Percentiles rank a stretch among this genome's conserved stretches.
Conservation (phyloP, 352 stramenopile species). For the Globisporangium paddicum region DNA sequence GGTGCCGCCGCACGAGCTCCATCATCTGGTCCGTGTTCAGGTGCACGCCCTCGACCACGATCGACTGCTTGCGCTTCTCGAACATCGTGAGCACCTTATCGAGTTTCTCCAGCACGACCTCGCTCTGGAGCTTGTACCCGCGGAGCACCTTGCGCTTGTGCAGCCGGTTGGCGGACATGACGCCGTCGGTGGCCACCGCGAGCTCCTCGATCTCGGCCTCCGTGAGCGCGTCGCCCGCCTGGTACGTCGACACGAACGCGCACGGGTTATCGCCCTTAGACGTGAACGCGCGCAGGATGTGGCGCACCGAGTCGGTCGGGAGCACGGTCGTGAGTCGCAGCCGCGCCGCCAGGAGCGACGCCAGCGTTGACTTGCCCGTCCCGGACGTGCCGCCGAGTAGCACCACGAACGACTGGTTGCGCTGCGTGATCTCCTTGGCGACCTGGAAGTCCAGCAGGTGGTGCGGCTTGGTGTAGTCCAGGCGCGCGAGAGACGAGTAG, state of each 20-base stretch:
- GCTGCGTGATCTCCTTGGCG: conserved; percentile 83
- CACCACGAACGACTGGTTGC: conserved; percentile 82
- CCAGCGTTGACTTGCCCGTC: conserved; percentile 84
- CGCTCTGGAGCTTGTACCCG: conserved; percentile 80
- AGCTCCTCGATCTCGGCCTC: conserved; percentile 48
- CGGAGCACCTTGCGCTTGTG: conserved; percentile 81
- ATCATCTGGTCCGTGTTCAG: conserved; percentile 82
- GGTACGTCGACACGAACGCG: conserved; percentile 85
- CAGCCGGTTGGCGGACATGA: conserved; percentile 67
- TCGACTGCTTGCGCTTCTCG: conserved; percentile 69
- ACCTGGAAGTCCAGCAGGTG: conserved; percentile 82
- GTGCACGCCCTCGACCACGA: conserved; percentile 86
- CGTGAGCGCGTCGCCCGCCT: conserved; percentile 74
- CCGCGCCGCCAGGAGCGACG: conserved; percentile 65
- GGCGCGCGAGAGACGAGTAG: conserved; percentile 65
- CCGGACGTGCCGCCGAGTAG: conserved; percentile 83
- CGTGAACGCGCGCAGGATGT: conserved; percentile 77
- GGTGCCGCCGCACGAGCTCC: conserved; percentile 72
- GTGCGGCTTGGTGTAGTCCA: conserved; percentile 85
- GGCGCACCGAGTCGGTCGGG: conserved; percentile 81
- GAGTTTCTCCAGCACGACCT: conserved; percentile 80
- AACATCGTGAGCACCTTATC: conserved; percentile 85
- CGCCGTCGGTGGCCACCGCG: conserved; percentile 17
- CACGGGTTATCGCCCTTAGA: conserved; percentile 77
- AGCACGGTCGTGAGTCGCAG: conserved; percentile 81